Percentiles rank a stretch among this genome's conserved stretches.
Evolutionary conservation across 306 rosid species (phyloP).

Genomic region (Adenanthera pavonina): DNA sequence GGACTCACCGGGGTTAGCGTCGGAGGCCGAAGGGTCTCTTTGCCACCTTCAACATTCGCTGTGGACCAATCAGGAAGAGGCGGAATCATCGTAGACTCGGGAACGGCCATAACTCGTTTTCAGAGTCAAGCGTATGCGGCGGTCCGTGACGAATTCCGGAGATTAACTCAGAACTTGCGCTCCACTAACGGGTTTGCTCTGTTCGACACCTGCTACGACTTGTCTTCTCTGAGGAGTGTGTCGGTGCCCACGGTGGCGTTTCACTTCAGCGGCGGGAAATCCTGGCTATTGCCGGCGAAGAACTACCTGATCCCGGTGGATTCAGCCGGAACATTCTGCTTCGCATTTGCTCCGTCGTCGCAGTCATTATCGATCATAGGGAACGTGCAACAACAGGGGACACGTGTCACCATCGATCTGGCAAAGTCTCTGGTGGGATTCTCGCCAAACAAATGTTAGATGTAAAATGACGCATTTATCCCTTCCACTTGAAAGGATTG

Average conservation of each 20-base stretch:
- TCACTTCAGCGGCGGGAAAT: constrained; percentile 52
- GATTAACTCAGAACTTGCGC: constrained; percentile 51
- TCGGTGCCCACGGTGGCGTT: constrained; percentile 84
- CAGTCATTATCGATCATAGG: constrained; percentile 74
- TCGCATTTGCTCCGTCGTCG: constrained; percentile 89
- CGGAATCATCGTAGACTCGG: constrained; percentile 85
- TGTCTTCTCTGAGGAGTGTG: constrained; percentile 56
- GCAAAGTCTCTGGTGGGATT: constrained; percentile 65
- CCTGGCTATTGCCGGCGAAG: constrained; percentile 69
- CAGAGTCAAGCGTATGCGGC: constrained; percentile 63
- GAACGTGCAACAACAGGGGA: constrained; percentile 95
- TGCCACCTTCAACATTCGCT: constrained; percentile 59
- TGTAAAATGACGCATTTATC: constrained; percentile 37
- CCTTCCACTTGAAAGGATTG: not conserved
- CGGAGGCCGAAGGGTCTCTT: constrained; percentile 54
- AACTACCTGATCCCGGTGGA: constrained; percentile 85
- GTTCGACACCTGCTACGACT: constrained; percentile 89
- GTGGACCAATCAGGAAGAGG: constrained; percentile 60
- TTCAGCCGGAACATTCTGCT: constrained; percentile 65
- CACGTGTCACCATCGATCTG: constrained; percentile 86
- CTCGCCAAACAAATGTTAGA: constrained; percentile 72
- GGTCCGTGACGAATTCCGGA: constrained; percentile 76
- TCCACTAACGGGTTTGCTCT: constrained; percentile 48
- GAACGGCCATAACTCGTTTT: constrained; percentile 84
- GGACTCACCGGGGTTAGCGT: constrained; percentile 71